Conservation (phyloP, 257 asterid species). For the Nicotiana tabacum region DNA sequence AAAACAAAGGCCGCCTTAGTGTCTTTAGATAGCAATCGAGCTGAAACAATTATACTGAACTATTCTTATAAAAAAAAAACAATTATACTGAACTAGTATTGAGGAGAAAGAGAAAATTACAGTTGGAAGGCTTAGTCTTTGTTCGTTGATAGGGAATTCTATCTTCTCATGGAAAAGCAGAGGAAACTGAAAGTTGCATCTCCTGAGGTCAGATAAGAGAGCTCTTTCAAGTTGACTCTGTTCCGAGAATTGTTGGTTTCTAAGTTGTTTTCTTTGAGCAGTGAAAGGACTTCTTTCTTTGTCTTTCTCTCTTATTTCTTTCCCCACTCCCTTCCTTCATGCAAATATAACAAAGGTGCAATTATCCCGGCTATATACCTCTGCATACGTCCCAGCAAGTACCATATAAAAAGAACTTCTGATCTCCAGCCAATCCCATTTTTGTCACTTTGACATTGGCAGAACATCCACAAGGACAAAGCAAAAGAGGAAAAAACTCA, state of each 20-base stretch:
- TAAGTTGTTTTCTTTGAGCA: too few species aligned
- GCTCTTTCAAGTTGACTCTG: not conserved
- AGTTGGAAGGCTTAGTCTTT: not conserved
- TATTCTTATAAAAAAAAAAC: too few species aligned
- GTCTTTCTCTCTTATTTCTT: not conserved
- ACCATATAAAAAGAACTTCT: not conserved
- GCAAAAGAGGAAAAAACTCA: not conserved
- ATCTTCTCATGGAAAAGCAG: not conserved
- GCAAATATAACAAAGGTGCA: not conserved
- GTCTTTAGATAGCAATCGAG: not conserved
- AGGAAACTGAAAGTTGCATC: not conserved
- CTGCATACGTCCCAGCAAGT: not conserved
- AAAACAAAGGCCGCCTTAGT: not conserved
- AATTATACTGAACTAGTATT: not conserved
- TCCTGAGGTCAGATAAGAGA: not conserved
- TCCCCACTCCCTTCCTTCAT: not conserved
- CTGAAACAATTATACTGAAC: not conserved
- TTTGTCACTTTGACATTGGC: not conserved
- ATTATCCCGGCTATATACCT: not conserved
- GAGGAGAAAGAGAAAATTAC: not conserved
- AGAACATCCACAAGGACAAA: not conserved
- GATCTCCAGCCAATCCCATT: not conserved
- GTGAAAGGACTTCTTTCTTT: not conserved
- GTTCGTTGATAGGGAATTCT: not conserved
- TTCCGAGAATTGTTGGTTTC: too few species aligned